Percentiles rank a stretch among this genome's conserved stretches.
phyloP scores from a whole-genome alignment of 331 rosid genomes.

The Cydonia oblonga region DNA sequence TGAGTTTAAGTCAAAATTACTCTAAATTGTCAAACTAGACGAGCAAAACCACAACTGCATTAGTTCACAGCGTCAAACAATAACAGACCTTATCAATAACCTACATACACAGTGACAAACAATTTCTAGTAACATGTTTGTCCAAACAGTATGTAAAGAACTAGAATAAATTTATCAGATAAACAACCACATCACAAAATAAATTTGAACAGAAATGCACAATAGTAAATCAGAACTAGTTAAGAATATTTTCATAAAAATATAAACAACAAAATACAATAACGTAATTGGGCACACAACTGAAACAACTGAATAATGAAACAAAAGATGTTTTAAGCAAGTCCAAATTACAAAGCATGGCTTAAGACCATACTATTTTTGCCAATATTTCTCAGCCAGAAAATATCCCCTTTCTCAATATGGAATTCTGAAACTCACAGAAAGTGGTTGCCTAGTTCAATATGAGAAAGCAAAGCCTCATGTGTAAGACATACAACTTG shows the following conservation, averaged over 20 bases:
- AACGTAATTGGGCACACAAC: background rate
- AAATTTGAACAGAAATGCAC: background rate
- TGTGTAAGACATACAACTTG: background rate
- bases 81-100: background rate
- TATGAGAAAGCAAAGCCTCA: background rate
- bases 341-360: background rate
- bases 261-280: background rate
- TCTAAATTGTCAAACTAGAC: conserved; percentile 5
- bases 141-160: background rate
- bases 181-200: background rate
- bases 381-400: background rate
- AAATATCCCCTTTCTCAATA: background rate
- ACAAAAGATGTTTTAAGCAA: background rate
- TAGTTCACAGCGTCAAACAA: background rate
- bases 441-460: background rate
- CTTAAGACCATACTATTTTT: background rate
- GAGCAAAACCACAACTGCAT: background rate
- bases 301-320: background rate
- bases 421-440: background rate
- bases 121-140: background rate
- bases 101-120: background rate
- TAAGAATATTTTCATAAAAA: background rate
- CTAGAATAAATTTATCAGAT: background rate
- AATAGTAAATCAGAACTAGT: background rate
- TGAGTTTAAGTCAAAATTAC: conserved; percentile 4